phyloP scores from a whole-genome alignment of 1,284 basidiomycete species.

The Porodaedalea pini region DNA sequence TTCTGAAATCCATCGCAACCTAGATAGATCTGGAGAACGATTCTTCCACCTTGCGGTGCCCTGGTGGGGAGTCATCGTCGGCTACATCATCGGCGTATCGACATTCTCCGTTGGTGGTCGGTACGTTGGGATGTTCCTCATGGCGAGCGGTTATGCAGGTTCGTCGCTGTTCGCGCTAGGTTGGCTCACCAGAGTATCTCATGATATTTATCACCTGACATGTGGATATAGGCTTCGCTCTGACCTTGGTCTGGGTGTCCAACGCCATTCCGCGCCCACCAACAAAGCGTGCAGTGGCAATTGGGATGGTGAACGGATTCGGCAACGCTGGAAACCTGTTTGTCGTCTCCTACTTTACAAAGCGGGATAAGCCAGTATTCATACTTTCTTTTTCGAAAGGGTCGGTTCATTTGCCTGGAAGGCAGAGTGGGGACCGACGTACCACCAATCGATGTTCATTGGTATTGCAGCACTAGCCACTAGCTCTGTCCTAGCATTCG shows the following conservation, averaged over 20 bases:
- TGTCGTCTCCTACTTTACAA: constrained; percentile 13
- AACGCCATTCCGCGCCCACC: constrained; percentile 61
- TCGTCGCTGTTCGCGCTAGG: not conserved
- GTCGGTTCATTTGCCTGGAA: too few species aligned
- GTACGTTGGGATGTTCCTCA: constrained; percentile 29
- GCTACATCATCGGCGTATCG: constrained; percentile 27
- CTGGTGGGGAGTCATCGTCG: constrained; percentile 24
- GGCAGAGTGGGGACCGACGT: constrained; percentile 36
- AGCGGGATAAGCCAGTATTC: not conserved
- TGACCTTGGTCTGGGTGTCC: constrained; percentile 61
- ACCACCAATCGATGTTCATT: constrained; percentile 38
- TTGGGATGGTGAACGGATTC: constrained; percentile 41
- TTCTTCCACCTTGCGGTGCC: constrained; percentile 33
- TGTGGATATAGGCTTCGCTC: constrained; percentile 41
- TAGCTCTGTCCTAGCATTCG: constrained; percentile 28
- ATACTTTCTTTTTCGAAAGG: constrained; percentile 23
- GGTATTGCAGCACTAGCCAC: constrained; percentile 31
- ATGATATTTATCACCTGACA: too few species aligned
- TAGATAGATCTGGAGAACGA: constrained; percentile 24
- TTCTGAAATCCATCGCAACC: too few species aligned
- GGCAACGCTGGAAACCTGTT: constrained; percentile 40
- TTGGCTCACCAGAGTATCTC: not conserved
- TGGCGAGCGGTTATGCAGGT: constrained; percentile 23
- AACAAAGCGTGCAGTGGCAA: too few species aligned
- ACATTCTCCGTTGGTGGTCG: constrained; percentile 26